Evolutionary conservation across 345 rosid genomes (phyloP), one percentile per base, ranked within the genome.

Genomic region (Salix purpurea): DNA sequence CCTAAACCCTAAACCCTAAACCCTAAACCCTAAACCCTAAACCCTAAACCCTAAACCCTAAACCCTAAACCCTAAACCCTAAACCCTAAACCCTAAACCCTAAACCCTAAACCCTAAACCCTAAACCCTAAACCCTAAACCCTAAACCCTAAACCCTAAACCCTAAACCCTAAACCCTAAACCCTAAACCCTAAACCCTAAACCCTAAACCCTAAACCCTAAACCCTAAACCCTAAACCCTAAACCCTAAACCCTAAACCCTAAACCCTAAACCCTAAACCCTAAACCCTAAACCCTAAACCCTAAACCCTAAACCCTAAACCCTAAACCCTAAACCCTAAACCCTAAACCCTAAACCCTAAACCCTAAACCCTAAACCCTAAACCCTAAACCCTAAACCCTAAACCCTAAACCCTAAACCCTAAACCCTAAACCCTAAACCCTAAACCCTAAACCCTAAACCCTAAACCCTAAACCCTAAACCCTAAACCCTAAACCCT

Each of bases 281-380:
- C 82, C 74, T 78, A 73, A 78, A 78, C 81, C 76, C 76, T 74
- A 76, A 67, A 79, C 82, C 78, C 74, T 68, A 74, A 73, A 65
- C 78, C 82, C 78, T 46, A 74, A 74, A 79, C 74, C 78, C 78
- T 60, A 74, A 69, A 79, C 78, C 65, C 81, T 67, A 67, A 73
- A 73, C 73, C 81, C 77, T 14, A 72, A 72, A 73, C 65, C 81
- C 80, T 72, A 66, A 72, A 72, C 76, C 73, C 72, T 46, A 64
- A 72, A 72, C 73, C 81, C 74, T 52, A 60, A 58, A 66, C 74
- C 78, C 67, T 39, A 74, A 60, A 67, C 77, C 81, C 71, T 52
- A 58, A 71, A 70, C 74, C 75, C 65, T 46, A 70, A 73, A 71
- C 76, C 80, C 80, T 72, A 71, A 71, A 77, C 71, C 76, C 74